Conservation (phyloP, 352 stramenopile species). For the Globisporangium lucens region DNA sequence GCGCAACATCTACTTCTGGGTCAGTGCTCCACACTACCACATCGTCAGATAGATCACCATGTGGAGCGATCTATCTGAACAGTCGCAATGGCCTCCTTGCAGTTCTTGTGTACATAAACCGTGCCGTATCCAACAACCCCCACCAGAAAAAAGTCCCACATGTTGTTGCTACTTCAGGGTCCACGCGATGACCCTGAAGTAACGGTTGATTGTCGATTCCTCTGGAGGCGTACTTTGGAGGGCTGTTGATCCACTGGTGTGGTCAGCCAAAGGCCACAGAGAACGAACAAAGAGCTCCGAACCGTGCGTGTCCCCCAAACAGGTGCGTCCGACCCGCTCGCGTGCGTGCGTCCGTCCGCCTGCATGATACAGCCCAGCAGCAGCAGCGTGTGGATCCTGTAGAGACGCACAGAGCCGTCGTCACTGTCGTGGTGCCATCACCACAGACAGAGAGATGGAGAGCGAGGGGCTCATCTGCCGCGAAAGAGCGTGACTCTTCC, state of each 20-base stretch:
- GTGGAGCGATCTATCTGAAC: not conserved
- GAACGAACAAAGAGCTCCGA: constrained; percentile 7
- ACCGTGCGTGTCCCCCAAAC: constrained; percentile 7
- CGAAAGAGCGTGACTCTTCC: constrained; percentile 14
- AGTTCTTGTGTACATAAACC: not conserved
- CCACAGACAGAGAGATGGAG: not conserved
- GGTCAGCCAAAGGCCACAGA: constrained; percentile 21
- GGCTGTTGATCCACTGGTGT: constrained; percentile 21
- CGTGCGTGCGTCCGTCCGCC: not conserved
- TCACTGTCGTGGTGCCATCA: not conserved
- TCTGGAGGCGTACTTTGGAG: constrained; percentile 14
- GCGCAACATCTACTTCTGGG: not conserved
- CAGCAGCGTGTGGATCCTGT: not conserved
- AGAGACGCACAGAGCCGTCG: not conserved
- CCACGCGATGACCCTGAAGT: not conserved
- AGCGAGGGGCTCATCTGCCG: not conserved
- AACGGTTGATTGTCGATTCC: constrained; percentile 8
- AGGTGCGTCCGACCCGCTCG: constrained; percentile 12
- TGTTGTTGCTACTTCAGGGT: not conserved
- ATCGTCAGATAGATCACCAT: not conserved
- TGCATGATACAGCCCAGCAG: not conserved
- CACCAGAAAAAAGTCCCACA: not conserved
- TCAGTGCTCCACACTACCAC: not conserved
- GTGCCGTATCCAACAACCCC: not conserved
- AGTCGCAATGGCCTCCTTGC: not conserved